phyloP scores from a whole-genome alignment of 345 rosid species.

The Dipteronia dyeriana region DNA sequence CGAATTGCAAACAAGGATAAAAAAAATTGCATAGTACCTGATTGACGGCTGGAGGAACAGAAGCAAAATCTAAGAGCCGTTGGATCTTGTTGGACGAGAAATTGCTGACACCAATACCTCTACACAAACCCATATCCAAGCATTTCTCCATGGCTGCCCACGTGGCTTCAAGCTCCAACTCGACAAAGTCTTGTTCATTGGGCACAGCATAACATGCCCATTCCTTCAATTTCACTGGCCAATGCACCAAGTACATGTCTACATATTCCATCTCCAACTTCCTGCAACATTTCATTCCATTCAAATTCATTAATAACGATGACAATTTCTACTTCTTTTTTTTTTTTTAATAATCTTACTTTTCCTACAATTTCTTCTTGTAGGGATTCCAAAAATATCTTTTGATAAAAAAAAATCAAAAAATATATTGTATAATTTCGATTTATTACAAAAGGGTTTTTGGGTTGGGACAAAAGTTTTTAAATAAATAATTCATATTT shows the following conservation, averaged over 20 bases:
- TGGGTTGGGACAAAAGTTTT: no score
- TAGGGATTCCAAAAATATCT: no score
- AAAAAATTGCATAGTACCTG: conserved; percentile 39
- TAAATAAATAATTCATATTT: no score
- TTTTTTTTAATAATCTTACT: no score
- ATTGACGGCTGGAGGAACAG: conserved; percentile 69
- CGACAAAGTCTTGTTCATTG: conserved; percentile 66
- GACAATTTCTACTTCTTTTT: no score
- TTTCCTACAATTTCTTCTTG: no score
- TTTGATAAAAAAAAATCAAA: no score
- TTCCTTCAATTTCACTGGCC: conserved; percentile 89
- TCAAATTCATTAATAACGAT: neutral
- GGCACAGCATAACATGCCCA: conserved; percentile 54
- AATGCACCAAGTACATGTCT: conserved; percentile 91
- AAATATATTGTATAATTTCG: no score
- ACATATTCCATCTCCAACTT: conserved; percentile 65
- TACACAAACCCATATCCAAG: conserved; percentile 67
- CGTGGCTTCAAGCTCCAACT: conserved; percentile 63
- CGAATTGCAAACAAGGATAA: no score
- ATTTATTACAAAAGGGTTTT: no score
- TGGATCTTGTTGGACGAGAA: conserved; percentile 69
- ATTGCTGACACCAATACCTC: conserved; percentile 84
- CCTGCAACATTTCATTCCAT: conserved; percentile 30
- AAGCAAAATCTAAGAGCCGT: conserved; percentile 55
- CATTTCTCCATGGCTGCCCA: conserved; percentile 90